Evolutionary conservation across 2,329 filamentous ascomycete genomes (phyloP), one percentile per base, ranked within the genome.

Genomic region (Anthostomella pinea): DNA sequence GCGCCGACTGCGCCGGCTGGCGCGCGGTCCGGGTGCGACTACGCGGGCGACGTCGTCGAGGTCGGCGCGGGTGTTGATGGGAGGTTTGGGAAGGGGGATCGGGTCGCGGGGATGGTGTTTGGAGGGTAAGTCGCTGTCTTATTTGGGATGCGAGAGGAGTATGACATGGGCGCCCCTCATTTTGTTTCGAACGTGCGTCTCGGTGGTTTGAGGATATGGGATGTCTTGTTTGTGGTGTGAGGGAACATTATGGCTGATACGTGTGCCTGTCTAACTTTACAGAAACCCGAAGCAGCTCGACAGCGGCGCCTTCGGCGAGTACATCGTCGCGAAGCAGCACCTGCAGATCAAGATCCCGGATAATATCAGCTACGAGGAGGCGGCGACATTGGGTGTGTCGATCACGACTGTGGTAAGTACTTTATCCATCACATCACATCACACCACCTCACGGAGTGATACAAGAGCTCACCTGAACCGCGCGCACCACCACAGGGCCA

Each of bases 21-120:
- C 11, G 16, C 40, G 22, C 44, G 48, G 16, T 33, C 60, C 22
- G 69, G 69, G n/a, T 68, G 63, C 35, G 72, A 75, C 49, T 74
- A 65, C 36, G 63, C 66, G 18, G 71, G 72, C 24, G 50, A 67
- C 10, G 64, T 76, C 3, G 64, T 69, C 23, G 63, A 68, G 34
- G 58, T 75, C 16, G 72, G 71, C 7, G 35, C 49, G 4, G 62
- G 61, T 21, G 65, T 70, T 14, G 66, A 55, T 11, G 66, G 66
- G 43, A 37, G 51, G 5, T 66, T 72, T 40, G 64, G 64, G 48
- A 65, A 64, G 35, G 73, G 73, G 3, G 72, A 77, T 41, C 64
- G 71, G 25, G 57, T 75, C 20, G 52, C 56, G 16, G 72, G 72
- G 5, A 32, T 34, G 8, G 26, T 35, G 7, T 38, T 35, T 24